Evolutionary conservation across 768 basidiomycete species (phyloP).

Genomic region (Termitomyces sp.): DNA sequence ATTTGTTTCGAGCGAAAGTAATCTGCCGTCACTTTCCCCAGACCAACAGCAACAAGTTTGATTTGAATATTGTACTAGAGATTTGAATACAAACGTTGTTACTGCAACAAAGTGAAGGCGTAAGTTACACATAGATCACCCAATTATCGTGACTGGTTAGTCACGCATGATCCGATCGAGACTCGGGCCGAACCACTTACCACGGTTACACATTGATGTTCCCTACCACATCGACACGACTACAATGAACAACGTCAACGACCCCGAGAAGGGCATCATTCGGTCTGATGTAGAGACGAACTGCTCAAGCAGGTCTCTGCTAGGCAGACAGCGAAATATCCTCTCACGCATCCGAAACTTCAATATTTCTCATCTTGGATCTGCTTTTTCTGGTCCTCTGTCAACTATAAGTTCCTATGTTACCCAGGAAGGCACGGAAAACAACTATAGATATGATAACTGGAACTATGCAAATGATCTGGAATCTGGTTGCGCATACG

Average conservation of each 20-base stretch:
- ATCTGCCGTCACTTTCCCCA: too few relatives aligned
- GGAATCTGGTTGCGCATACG: constrained; percentile 5
- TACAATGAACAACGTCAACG: constrained; percentile 13
- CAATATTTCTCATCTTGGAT: constrained; percentile 17
- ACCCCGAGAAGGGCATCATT: constrained; percentile 8
- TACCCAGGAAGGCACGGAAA: constrained; percentile 5
- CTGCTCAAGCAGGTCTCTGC: neutral
- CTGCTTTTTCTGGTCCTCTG: constrained; percentile 16
- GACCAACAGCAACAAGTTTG: too few relatives aligned
- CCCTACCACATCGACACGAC: neutral
- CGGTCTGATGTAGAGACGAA: constrained; percentile 1
- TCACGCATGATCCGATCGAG: neutral
- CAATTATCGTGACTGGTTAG: neutral
- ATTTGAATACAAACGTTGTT: too few relatives aligned
- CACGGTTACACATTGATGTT: neutral
- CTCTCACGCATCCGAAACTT: constrained; percentile 19
- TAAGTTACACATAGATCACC: too few relatives aligned
- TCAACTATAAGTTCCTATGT: constrained; percentile 10
- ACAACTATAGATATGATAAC: neutral
- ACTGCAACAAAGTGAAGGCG: too few relatives aligned
- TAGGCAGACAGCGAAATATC: constrained; percentile 6
- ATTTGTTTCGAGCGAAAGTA: too few relatives aligned
- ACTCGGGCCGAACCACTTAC: neutral
- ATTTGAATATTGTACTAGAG: too few relatives aligned
- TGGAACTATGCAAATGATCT: constrained; percentile 12